These are phyloP conservation scores for Fraxinus albicans DNA, from an alignment of 305 asterid species.

Conservation along the genomic window DNA sequence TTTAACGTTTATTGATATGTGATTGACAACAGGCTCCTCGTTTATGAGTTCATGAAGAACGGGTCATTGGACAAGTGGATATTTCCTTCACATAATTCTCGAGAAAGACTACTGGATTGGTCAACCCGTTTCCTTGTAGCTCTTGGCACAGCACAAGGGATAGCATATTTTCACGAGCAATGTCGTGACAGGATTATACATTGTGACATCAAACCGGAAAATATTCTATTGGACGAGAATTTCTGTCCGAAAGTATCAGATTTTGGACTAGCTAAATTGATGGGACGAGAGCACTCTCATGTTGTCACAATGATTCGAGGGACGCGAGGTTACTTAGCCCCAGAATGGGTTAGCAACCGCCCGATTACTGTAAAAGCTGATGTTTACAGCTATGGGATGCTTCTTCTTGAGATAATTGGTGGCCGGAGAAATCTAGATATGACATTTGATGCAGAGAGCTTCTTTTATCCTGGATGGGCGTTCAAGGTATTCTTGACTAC, in stretches of 20 bases:
- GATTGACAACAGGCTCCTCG: constrained; percentile 64
- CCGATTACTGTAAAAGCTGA: constrained; percentile 89
- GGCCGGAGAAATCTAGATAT: constrained; percentile 88
- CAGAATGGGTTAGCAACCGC: constrained; percentile 86
- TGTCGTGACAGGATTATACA: constrained; percentile 84
- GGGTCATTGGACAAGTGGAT: constrained; percentile 92
- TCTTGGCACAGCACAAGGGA: constrained; percentile 82
- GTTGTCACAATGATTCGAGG: constrained; percentile 85
- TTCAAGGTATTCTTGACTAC: constrained; percentile 57
- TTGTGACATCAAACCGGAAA: constrained; percentile 91
- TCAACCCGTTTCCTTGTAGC: constrained; percentile 70
- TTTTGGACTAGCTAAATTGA: constrained; percentile 85
- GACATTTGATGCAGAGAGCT: constrained; percentile 64
- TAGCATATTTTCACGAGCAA: constrained; percentile 91
- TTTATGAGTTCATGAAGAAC: constrained; percentile 87
- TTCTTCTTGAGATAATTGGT: constrained; percentile 78
- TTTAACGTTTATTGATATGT: not conserved
- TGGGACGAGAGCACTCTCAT: constrained; percentile 89
- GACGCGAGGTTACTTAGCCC: constrained; percentile 85
- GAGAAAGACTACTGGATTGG: constrained; percentile 63
- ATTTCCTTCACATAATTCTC: constrained; percentile 44
- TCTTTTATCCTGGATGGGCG: constrained; percentile 94
- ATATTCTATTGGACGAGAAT: constrained; percentile 73
- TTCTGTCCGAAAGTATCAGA: constrained; percentile 88
- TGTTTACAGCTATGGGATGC: constrained; percentile 93